Conservation (phyloP, 176 grass and related monocot species). For the Avena atlantica region DNA sequence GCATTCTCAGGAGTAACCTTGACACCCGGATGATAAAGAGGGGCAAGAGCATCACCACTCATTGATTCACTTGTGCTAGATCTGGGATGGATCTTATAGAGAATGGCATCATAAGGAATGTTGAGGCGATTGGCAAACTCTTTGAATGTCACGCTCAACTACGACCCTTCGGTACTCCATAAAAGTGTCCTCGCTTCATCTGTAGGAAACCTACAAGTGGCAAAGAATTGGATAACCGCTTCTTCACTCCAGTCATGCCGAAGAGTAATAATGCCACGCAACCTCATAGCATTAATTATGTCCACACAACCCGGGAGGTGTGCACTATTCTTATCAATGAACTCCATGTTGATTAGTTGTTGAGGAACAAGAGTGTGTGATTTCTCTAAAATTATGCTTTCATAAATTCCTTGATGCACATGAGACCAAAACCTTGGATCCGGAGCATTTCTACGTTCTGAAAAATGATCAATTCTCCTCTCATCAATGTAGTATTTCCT, state of each 20-base stretch:
- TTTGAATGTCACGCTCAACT: not conserved
- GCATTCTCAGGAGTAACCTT: too few relatives aligned
- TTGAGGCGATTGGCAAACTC: not conserved
- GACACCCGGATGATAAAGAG: not conserved
- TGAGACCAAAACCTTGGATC: too few relatives aligned
- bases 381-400: too few relatives aligned
- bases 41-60: not conserved
- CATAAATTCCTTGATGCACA: too few relatives aligned
- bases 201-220: not conserved
- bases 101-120: not conserved
- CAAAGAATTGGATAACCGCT: not conserved
- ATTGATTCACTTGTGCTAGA: not conserved
- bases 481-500: too few relatives aligned
- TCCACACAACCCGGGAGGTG: not conserved
- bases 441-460: too few relatives aligned
- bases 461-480: too few relatives aligned
- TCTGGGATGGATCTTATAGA: too few relatives aligned
- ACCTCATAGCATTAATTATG: too few relatives aligned
- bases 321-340: too few relatives aligned
- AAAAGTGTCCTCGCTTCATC: not conserved
- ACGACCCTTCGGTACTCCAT: not conserved
- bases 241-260: not conserved
- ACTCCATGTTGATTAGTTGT: too few relatives aligned
- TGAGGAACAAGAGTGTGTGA: too few relatives aligned
- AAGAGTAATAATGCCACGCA: not conserved